phyloP scores from a whole-genome alignment of 2,329 filamentous ascomycete species.

The Diplodia mutila region DNA sequence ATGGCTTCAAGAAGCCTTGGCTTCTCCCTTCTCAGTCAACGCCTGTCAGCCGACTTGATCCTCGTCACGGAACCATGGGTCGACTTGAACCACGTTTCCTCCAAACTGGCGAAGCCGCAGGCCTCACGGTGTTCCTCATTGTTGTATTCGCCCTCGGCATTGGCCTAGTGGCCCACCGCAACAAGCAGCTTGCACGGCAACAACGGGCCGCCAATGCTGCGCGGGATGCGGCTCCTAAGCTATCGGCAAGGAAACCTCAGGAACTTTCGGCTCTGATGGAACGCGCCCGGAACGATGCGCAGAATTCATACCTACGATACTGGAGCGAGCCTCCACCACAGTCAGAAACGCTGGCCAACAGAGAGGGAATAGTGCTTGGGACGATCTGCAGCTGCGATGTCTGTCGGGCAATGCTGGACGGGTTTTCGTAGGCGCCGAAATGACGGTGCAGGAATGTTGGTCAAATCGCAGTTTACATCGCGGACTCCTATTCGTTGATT shows the following conservation, averaged over 20 bases:
- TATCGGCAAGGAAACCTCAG: background rate
- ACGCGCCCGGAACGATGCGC: background rate
- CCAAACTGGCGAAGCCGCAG: background rate
- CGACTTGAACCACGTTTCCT: background rate
- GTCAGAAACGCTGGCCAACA: background rate
- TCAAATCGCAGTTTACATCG: too few species aligned
- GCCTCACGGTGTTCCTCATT: background rate
- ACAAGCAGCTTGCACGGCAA: background rate
- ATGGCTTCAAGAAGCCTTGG: background rate
- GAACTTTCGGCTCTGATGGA: background rate
- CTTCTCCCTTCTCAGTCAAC: background rate
- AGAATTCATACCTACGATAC: background rate
- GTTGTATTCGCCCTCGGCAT: background rate
- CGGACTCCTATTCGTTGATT: background rate
- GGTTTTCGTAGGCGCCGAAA: background rate
- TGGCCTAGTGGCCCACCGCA: background rate
- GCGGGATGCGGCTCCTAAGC: background rate
- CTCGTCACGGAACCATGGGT: background rate
- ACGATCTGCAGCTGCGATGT: slow-evolving; percentile 1
- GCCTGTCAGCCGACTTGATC: background rate
- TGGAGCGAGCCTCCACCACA: background rate
- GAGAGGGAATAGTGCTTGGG: background rate
- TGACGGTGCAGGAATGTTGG: too few species aligned
- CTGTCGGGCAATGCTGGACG: background rate
- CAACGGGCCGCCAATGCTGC: background rate